These are phyloP conservation scores for Russula earlei DNA, from an alignment of 768 basidiomycete genomes.

Conservation along the genomic window DNA sequence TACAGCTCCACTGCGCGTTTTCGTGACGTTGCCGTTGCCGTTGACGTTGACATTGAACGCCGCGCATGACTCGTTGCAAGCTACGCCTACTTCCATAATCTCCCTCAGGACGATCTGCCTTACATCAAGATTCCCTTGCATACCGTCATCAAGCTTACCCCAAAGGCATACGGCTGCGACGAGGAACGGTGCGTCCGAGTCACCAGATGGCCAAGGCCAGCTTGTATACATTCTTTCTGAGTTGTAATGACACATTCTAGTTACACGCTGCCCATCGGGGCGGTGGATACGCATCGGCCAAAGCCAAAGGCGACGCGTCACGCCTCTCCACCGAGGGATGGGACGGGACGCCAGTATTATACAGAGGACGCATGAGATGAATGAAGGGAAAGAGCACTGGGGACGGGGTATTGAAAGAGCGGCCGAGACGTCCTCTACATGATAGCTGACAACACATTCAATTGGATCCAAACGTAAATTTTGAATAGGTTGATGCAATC, in stretches of 20 bases:
- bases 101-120: constrained; percentile 87
- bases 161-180: constrained; percentile 97
- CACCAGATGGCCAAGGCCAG: neutral
- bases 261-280: constrained; percentile 82
- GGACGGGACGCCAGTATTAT: constrained; percentile 22
- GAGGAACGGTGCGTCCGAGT: constrained; percentile 66
- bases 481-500: no score
- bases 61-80: constrained; percentile 30
- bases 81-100: constrained; percentile 94
- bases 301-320: constrained; percentile 30
- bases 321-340: constrained; percentile 3
- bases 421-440: neutral
- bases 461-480: neutral
- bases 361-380: constrained; percentile 12
- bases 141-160: constrained; percentile 96
- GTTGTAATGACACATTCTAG: constrained; percentile 29
- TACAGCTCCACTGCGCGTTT: constrained; percentile 1
- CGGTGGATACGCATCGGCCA: constrained; percentile 89
- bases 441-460: no score
- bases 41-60: no score
- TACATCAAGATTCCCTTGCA: constrained; percentile 97
- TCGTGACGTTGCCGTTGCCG: no score
- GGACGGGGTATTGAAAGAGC: no score
- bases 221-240: neutral
- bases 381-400: neutral